Conservation (phyloP, 352 stramenopile species). For the Globisporangium yorkense region DNA sequence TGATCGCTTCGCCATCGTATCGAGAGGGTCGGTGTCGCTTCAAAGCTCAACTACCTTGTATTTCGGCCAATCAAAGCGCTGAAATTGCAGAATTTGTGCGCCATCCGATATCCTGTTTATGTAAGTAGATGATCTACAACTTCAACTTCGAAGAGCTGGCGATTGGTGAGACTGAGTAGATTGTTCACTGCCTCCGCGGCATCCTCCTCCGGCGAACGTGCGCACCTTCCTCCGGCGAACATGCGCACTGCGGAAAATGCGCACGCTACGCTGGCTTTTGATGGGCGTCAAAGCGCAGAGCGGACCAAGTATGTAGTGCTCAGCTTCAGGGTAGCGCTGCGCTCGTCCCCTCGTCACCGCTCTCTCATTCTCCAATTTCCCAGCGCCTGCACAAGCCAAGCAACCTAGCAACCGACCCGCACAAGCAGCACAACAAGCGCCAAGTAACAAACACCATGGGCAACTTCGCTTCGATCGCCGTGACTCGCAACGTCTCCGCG, state of each 20-base stretch:
- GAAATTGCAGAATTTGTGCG: not conserved
- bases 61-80: not conserved
- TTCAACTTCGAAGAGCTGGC: not conserved
- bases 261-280: not conserved
- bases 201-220: not conserved
- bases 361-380: slow-evolving; percentile 36
- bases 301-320: not conserved
- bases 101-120: too few relatives aligned
- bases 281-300: not conserved
- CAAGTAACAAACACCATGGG: slow-evolving; percentile 25
- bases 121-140: too few relatives aligned
- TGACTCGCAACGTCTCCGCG: slow-evolving; percentile 3
- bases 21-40: not conserved
- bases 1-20: not conserved
- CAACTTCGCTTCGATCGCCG: slow-evolving; percentile 31
- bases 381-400: slow-evolving; percentile 12
- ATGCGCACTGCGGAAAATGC: slow-evolving; percentile 4
- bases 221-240: not conserved
- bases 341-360: too few relatives aligned
- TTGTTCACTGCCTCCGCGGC: too few relatives aligned
- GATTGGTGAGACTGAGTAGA: not conserved
- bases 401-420: slow-evolving; percentile 1
- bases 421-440: not conserved
- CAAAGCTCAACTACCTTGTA: not conserved
- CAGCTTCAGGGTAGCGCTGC: not conserved